Evolutionary conservation across 1,139 yeast genomes (phyloP), one percentile per base, ranked within the genome.

Genomic region (Saccharomycopsis hybrid): DNA sequence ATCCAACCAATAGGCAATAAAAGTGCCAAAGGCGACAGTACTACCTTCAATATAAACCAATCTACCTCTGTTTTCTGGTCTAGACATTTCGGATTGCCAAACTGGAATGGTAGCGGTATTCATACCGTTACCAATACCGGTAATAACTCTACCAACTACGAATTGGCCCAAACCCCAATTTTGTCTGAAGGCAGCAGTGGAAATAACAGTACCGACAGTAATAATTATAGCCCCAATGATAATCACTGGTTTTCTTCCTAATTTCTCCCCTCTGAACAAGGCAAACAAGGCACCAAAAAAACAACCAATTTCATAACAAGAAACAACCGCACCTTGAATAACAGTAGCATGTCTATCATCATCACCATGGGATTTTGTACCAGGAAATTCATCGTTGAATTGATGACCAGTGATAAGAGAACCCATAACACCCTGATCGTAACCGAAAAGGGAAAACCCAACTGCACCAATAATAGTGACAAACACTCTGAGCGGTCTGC

Each of bases 61-160:
- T 56, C 76, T 69, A 59, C 95, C 95, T 70, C 95, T 78, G 60
- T 76, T 75, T 58, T 79, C 78, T 5, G 90, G 81, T 55, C 74
- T 73, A 13, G 90, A 80, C 74, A 83, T 77, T 66, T 85, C 95
- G 0, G 92, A 78, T 65, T 85, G 88, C 81, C 87, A 84, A 56
- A 82, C 81, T 13, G 95, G 95, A 53, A 85, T 80, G 36, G 90
- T 82, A 32, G 90, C 84, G 27, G 92, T 85, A 61, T 80, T 82
- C 63, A 82, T 63, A 57, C 95, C 95, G 57, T 82, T 82, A 58
- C 95, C 95, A 41, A 82, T 55, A 56, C 95, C 95, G n/a, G 88
- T 77, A 43, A 84, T 68, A 53, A 83, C 79, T 67, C 95, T 76
- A 18, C 90, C 95, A 52, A 82, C 69, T 43, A 84, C 78, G 50